Conservation (phyloP, 2,329 filamentous ascomycete species). For the Arthrocladium fulminans region DNA sequence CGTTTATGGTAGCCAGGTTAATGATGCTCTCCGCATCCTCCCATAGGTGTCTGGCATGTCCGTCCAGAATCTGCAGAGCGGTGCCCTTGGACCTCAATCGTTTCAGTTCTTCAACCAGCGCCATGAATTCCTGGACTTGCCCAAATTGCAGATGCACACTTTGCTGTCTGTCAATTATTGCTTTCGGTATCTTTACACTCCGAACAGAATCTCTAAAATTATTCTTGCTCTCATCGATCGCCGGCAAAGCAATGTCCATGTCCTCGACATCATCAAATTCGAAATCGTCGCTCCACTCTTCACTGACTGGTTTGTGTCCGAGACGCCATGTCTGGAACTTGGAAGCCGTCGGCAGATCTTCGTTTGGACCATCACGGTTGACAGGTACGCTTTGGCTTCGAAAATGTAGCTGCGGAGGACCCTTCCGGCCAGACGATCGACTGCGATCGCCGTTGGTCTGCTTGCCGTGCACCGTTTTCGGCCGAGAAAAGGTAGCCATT, state of each 20-base stretch:
- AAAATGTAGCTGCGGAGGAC: slow-evolving; percentile 51
- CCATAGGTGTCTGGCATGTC: slow-evolving; percentile 48
- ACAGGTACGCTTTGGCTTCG: slow-evolving; percentile 59
- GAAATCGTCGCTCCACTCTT: slow-evolving; percentile 62
- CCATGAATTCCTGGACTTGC: slow-evolving; percentile 54
- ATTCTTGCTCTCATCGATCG: slow-evolving; percentile 26
- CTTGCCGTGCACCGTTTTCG: slow-evolving; percentile 56
- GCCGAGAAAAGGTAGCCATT: slow-evolving; percentile 47
- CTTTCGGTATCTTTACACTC: slow-evolving; percentile 47
- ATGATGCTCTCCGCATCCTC: slow-evolving; percentile 59
- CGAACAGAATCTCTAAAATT: slow-evolving; percentile 21
- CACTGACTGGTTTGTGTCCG: slow-evolving; percentile 56
- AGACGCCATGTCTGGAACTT: slow-evolving; percentile 62
- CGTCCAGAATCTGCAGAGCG: slow-evolving; percentile 45
- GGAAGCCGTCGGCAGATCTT: slow-evolving; percentile 41
- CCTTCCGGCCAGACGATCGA: slow-evolving; percentile 48
- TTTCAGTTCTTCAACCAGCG: slow-evolving; percentile 57
- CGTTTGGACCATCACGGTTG: slow-evolving; percentile 41
- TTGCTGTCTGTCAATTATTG: slow-evolving; percentile 55
- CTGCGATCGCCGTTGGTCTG: slow-evolving; percentile 49
- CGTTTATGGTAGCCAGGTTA: slow-evolving; percentile 56
- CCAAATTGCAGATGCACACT: slow-evolving; percentile 58
- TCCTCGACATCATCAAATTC: slow-evolving; percentile 51
- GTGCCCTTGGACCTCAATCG: slow-evolving; percentile 49
- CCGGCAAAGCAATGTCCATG: slow-evolving; percentile 26